Base-by-base conservation (phyloP, 495 filamentous ascomycete genomes). In the Penicilliopsis zonata region DNA sequence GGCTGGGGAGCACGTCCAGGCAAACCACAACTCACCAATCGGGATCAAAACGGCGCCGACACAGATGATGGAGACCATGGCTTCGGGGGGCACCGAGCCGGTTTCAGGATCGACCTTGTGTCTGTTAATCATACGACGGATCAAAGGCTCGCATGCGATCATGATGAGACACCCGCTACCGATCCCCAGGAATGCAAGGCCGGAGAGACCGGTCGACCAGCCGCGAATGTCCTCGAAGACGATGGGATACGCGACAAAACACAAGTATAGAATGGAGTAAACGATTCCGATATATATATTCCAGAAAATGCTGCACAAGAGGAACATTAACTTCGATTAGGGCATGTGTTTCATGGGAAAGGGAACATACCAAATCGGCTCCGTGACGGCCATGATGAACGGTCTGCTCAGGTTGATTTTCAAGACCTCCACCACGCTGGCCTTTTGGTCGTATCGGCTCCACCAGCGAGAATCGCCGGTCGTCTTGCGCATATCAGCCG, bases 181-280 rank as follows among this genome's bases (percentile, higher is more conserved):
- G 28, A 93, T 86, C 4, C 84, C 82, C 1, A 72, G 47, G 51
- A 86, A 90, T 8, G 80, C 62, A 2, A 90, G 72, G 1, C 84
- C 84, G 0, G 75, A 70, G 12, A 80, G 41, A 12, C 77, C 72
- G 2, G 72, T 55, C 3, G 59, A 60, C 84, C 84, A 92, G 34
- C 76, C 76, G 9, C 84, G 78, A 33, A 82, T 59, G 3, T 75
- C 55, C 10, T 63, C 55, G 54, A 88, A 90, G 34, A 90, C 74
- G 22, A 87, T 75, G 1, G 85, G 85, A 42, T 76, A 78, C 10
- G 82, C 80, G 12, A 85, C 72, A 55, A 92, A 93, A 55, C 84
- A 86, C 20, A 92, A 69, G 49, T 92, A 92, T 0, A 93, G 63
- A 31, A 86, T 83, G 10, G 69, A 76, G 49, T 73, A 73, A 20